Conservation (phyloP, 164 flowering plant species). For the Buxus sempervirens region DNA sequence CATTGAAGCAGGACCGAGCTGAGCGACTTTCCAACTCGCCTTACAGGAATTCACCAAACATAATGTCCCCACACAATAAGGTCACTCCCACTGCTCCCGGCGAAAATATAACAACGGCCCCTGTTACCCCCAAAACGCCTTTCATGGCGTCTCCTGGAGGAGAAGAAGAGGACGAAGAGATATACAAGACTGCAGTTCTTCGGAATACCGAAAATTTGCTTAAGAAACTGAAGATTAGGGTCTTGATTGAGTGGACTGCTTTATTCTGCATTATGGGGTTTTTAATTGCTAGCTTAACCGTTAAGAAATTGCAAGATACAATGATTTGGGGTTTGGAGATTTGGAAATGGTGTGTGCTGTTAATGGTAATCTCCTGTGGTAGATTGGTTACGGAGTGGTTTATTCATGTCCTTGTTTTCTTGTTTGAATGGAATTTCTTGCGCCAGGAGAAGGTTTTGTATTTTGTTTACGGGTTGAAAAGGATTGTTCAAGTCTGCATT, state of each 20-base stretch:
- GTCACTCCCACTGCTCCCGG: conserved; percentile 7
- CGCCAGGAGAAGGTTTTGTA: conserved; percentile 69
- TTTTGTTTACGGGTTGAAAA: conserved; percentile 64
- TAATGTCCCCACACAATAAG: conserved; percentile 8
- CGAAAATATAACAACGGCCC: conserved; percentile 13
- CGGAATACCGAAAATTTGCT: conserved; percentile 15
- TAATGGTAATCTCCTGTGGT: conserved; percentile 64
- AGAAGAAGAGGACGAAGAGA: conserved; percentile 57
- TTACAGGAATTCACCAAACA: conserved; percentile 19
- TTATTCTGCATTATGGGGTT: conserved; percentile 36
- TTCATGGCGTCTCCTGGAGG: conserved; percentile 27
- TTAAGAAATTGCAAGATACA: conserved; percentile 24
- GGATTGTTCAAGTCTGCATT: conserved; percentile 51
- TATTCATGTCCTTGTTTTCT: conserved; percentile 46
- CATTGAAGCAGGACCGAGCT: neutral
- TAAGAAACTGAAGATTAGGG: conserved; percentile 30
- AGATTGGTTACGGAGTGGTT: conserved; percentile 60
- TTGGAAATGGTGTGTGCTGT: conserved; percentile 80
- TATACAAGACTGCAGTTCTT: conserved; percentile 30
- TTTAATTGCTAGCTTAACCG: conserved; percentile 46
- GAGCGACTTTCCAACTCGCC: conserved; percentile 12
- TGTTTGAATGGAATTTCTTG: conserved; percentile 67
- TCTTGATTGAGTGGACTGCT: conserved; percentile 41
- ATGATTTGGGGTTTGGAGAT: conserved; percentile 53
- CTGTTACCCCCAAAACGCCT: conserved; percentile 39